A percentile compares a stretch with the other conserved stretches of the same genome.
Evolutionary conservation across 1,284 basidiomycete species (phyloP).

Genomic region (Fomitopsis palustris): DNA sequence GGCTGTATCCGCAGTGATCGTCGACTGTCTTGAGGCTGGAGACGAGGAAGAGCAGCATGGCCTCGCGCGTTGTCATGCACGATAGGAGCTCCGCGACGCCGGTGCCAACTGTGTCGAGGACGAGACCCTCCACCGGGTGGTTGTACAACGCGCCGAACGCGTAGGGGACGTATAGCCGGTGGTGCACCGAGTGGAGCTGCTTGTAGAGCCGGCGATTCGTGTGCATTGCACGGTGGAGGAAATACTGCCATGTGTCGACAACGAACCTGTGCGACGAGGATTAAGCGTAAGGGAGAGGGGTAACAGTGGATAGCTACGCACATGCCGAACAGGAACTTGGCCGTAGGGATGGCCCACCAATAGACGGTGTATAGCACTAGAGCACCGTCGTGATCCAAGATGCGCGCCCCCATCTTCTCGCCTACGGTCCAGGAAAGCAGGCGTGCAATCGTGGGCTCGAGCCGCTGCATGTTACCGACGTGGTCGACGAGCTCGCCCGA

Average conservation of each 20-base stretch:
- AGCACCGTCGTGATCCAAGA: slow-evolving; percentile 45
- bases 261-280: slow-evolving; percentile 61
- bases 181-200: slow-evolving; percentile 92
- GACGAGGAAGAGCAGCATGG: slow-evolving; percentile 82
- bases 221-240: slow-evolving; percentile 92
- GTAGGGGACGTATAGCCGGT: slow-evolving; percentile 95
- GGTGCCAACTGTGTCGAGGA: slow-evolving; percentile 87
- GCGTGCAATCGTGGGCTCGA: slow-evolving; percentile 39
- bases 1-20: slow-evolving; percentile 91
- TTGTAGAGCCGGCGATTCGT: slow-evolving; percentile 89
- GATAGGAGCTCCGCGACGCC: slow-evolving; percentile 72
- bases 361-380: slow-evolving; percentile 70
- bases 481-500: slow-evolving; percentile 47
- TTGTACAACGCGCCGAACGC: slow-evolving; percentile 98
- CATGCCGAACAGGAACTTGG: slow-evolving; percentile 83
- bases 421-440: slow-evolving; percentile 43
- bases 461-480: slow-evolving; percentile 37
- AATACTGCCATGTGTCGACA: slow-evolving; percentile 99
- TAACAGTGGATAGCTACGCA: slow-evolving; percentile 41
- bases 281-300: slow-evolving; percentile 7
- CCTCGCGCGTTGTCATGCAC: slow-evolving; percentile 78
- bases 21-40: slow-evolving; percentile 95
- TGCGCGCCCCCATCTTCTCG: slow-evolving; percentile 16
- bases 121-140: slow-evolving; percentile 88
- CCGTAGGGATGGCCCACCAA: slow-evolving; percentile 90